Conservation (phyloP, 164 flowering plant species). For the Hamamelis virginiana region DNA sequence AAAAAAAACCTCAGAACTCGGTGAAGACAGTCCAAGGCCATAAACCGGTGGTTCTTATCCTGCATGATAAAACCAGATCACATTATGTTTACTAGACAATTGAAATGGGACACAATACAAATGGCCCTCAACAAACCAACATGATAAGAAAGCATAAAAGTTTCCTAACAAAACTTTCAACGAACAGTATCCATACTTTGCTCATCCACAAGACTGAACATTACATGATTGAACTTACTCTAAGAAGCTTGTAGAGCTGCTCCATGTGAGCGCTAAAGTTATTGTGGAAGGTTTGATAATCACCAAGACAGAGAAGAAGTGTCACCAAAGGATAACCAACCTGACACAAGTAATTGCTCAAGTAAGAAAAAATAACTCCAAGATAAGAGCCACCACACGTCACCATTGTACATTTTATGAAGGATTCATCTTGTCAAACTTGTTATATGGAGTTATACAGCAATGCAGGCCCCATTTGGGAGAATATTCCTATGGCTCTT, state of each 20-base stretch:
- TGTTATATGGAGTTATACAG: too few species aligned
- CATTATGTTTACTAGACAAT: constrained; percentile 10
- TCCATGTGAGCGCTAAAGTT: constrained; percentile 95
- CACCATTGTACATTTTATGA: too few species aligned
- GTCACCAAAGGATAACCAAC: constrained; percentile 99
- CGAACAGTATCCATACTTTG: background rate
- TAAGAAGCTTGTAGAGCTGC: constrained; percentile 84
- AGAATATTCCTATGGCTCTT: too few species aligned
- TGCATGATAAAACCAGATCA: constrained; percentile 33
- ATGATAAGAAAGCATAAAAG: constrained; percentile 1
- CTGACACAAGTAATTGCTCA: constrained; percentile 33
- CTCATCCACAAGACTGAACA: background rate
- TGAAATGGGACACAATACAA: background rate
- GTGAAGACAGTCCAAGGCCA: constrained; percentile 98
- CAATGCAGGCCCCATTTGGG: too few species aligned
- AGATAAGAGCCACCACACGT: background rate
- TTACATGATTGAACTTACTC: constrained; percentile 50
- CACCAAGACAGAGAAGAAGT: constrained; percentile 97
- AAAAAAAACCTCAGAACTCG: constrained; percentile 91
- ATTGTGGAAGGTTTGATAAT: constrained; percentile 77
- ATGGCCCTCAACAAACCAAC: background rate
- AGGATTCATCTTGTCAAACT: too few species aligned
- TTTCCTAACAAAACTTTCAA: background rate
- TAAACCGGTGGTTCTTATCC: constrained; percentile 97
- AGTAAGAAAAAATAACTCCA: background rate